Evolutionary conservation across 305 asterid species (phyloP), one percentile per base, ranked within the genome.

Genomic region (Striga hermonthica): DNA sequence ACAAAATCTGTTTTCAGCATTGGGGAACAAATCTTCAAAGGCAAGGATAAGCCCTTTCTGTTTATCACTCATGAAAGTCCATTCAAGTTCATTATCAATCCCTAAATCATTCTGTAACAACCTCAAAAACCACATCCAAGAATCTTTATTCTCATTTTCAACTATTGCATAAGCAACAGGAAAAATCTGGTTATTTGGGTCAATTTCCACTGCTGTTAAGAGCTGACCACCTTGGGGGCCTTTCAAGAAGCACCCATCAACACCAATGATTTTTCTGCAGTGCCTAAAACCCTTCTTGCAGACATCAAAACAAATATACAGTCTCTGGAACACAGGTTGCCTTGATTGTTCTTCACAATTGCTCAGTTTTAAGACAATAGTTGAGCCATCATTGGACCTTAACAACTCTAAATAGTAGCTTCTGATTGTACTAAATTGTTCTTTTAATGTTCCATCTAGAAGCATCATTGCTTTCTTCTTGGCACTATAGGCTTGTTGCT

Each of bases 101-200:
- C 43, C 43, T 3, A 34, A 4, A 34, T 57, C 62, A 57, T 9
- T 5, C 1, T 57, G 43, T 1, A 34, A 9, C 7, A 57, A 11
- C 3, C 0, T 13, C 10, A 52, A 8, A 14, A 52, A 52, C 58
- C 58, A 14, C 9, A 4, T 0, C 58, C 62, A 57, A 0, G 15
- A 9, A 36, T 57, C 62, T 11, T 11, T 57, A 34, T 10, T 57
- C 7, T 57, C 49, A 59, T 4, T 14, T 48, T 59, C 49, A 1
- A 59, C 35, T 7, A 59, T 8, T 37, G 49, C 64, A 59, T 59
- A 59, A 12, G 64, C 35, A 3, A 59, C 39, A 9, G 49, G 49
- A 4, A 37, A 37, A 3, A 59, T 59, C 3, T 59, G 12, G 49
- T 59, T 38, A 7, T 59, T 39, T 4, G 49, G 49, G 14, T 59